Conservation (phyloP, 108 stramenopile species). For the Epithemia pelagica region DNA sequence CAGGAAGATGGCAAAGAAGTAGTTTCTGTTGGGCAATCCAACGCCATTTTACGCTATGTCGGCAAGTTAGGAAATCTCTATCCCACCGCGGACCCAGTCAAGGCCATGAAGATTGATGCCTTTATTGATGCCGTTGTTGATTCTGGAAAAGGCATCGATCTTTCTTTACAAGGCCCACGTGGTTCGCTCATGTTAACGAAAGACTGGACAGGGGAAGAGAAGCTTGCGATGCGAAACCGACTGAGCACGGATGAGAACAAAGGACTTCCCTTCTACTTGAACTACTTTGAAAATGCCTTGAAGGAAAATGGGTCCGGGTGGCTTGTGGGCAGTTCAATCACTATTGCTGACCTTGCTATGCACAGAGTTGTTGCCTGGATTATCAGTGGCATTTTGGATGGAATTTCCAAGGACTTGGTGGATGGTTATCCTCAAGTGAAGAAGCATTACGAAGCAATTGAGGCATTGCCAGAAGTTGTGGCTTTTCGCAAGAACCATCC, state of each 20-base stretch:
- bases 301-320: background rate
- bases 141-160: background rate
- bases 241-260: background rate
- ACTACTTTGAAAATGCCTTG: background rate
- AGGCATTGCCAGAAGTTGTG: slow-evolving; percentile 10
- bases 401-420: slow-evolving; percentile 10
- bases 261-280: background rate
- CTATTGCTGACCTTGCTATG: background rate
- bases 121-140: slow-evolving; percentile 17
- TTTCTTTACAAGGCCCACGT: slow-evolving; percentile 7
- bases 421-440: slow-evolving; percentile 12
- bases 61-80: slow-evolving; percentile 21
- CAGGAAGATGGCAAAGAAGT: background rate
- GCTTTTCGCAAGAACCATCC: slow-evolving; percentile 8
- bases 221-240: slow-evolving; percentile 12
- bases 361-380: background rate
- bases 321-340: background rate
- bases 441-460: slow-evolving; percentile 5
- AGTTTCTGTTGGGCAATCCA: slow-evolving; percentile 4
- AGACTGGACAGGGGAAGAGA: slow-evolving; percentile 4
- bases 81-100: slow-evolving; percentile 9
- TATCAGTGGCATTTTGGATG: background rate
- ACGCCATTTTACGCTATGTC: slow-evolving; percentile 19
- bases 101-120: slow-evolving; percentile 14
- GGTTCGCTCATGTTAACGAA: background rate